phyloP scores from a whole-genome alignment of 164 flowering plant species.

The Piper longum region DNA sequence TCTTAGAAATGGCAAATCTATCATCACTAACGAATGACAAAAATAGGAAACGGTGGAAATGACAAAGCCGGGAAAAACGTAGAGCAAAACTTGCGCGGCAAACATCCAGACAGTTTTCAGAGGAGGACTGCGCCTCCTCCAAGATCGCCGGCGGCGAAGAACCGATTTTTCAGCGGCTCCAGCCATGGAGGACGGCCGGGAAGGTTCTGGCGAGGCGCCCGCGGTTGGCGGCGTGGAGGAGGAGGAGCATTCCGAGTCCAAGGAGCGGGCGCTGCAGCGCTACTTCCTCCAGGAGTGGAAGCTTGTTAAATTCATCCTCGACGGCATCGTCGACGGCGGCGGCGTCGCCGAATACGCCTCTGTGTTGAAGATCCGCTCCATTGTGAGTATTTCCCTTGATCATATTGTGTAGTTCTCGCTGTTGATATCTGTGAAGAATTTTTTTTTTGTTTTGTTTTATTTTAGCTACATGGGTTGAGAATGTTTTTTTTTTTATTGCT shows the following conservation, averaged over 20 bases:
- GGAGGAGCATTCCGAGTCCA: constrained; percentile 71
- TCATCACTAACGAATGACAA: too few relatives aligned
- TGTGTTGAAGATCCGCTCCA: constrained; percentile 72
- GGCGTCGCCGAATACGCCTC: constrained; percentile 49
- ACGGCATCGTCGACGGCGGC: constrained; percentile 53
- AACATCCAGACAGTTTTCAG: too few relatives aligned
- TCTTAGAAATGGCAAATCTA: too few relatives aligned
- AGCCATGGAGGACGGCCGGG: constrained; percentile 2
- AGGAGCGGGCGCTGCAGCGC: constrained; percentile 51
- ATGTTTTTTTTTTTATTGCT: background rate
- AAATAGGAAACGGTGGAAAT: too few relatives aligned
- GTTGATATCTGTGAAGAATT: too few relatives aligned
- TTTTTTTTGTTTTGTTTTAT: too few relatives aligned
- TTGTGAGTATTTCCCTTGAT: constrained; percentile 23
- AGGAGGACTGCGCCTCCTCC: too few relatives aligned
- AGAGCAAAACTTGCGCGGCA: too few relatives aligned
- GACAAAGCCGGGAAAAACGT: too few relatives aligned
- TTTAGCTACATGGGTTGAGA: background rate
- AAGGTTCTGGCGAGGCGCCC: background rate
- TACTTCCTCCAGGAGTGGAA: constrained; percentile 88
- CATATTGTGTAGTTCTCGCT: too few relatives aligned
- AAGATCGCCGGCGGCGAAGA: background rate
- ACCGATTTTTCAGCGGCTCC: background rate
- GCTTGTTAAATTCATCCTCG: constrained; percentile 60
- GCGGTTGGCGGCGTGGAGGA: constrained; percentile 11